Conservation (phyloP, 2,329 filamentous ascomycete species). For the Chalaropsis thielavioides region DNA sequence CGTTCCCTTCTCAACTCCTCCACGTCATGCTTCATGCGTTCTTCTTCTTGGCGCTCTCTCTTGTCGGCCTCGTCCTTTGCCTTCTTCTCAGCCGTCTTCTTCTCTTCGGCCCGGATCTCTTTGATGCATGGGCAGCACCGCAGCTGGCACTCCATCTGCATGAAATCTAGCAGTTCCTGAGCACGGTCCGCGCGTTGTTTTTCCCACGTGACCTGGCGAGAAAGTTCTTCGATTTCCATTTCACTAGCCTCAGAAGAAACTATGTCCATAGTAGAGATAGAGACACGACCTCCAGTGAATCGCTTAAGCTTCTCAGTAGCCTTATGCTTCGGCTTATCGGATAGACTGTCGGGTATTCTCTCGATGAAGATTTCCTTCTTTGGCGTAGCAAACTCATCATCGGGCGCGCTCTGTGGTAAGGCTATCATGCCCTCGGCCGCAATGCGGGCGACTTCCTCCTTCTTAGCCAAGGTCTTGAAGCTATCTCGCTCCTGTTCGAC, state of each 20-base stretch:
- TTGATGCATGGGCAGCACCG: slow-evolving; percentile 39
- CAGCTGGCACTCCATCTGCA: slow-evolving; percentile 60
- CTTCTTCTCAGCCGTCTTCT: neutral
- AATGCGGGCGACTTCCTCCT: slow-evolving; percentile 58
- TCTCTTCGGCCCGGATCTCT: slow-evolving; percentile 13
- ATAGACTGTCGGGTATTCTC: slow-evolving; percentile 18
- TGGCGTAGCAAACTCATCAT: slow-evolving; percentile 49
- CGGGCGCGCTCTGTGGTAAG: slow-evolving; percentile 39
- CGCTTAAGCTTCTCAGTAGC: slow-evolving; percentile 21
- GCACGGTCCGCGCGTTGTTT: slow-evolving; percentile 52
- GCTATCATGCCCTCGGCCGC: slow-evolving; percentile 58
- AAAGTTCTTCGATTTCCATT: slow-evolving; percentile 44
- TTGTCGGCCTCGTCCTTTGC: neutral
- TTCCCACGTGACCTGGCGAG: slow-evolving; percentile 40
- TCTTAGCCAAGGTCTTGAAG: slow-evolving; percentile 55
- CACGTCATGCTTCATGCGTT: slow-evolving; percentile 18
- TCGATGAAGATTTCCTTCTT: slow-evolving; percentile 28
- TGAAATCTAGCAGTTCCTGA: slow-evolving; percentile 58
- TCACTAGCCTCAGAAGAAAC: slow-evolving; percentile 41
- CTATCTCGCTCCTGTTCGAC: slow-evolving; percentile 63
- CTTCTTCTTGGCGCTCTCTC: slow-evolving; percentile 5
- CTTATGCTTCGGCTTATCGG: slow-evolving; percentile 20
- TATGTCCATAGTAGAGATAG: slow-evolving; percentile 36
- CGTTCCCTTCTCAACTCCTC: slow-evolving; percentile 13
- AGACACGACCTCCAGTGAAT: slow-evolving; percentile 25